Evolutionary conservation across 129 eudicot genomes (phyloP), one percentile per base, ranked within the genome.

Genomic region (Lactuca saligna): DNA sequence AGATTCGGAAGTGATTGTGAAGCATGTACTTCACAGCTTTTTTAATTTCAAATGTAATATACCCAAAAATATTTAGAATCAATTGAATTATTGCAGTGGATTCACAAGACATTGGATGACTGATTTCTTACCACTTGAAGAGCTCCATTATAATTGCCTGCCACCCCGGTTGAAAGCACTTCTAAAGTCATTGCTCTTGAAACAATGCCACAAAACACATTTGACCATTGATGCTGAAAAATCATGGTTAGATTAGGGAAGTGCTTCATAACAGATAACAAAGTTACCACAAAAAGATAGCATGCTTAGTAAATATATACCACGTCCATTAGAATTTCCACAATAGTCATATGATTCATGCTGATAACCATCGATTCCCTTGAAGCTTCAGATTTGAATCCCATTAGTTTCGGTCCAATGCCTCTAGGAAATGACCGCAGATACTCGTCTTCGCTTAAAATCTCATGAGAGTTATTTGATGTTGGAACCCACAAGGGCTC

Each of bases 281-380:
- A 69, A 16, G 66, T 17, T 62, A 14, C 44, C 39, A 53, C 11
- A 10, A 54, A 29, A 38, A 37, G 14, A 41, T 12, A 20, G 56
- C 50, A 66, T 46, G 59, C 38, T 56, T 39, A 16, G 48, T 7
- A 35, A 51, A 14, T 37, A 38, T 66, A n/a, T 80, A 89, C 99
- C 88, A 85, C 99, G 82, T 94, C 99, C 95, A 94, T 89, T 37
- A 94, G 77, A 49, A 94, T 89, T 71, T 94, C 96, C 13, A 94
- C 96, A 33, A 94, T 80, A 79, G 80, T 83, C 66, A 87, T 80
- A 58, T 87, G 99, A 75, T 94, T 89, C 99, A 94, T 87, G 55
- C 89, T 94, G 59, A 94, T 97, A 75, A 94, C 94, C 15, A 78
- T 84, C 16, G 95, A 85, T 63, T 89, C 93, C 32, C 93, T 78